Base-by-base conservation (phyloP, 371 early-diverging fungal genomes). In the Mortierella sp. region DNA sequence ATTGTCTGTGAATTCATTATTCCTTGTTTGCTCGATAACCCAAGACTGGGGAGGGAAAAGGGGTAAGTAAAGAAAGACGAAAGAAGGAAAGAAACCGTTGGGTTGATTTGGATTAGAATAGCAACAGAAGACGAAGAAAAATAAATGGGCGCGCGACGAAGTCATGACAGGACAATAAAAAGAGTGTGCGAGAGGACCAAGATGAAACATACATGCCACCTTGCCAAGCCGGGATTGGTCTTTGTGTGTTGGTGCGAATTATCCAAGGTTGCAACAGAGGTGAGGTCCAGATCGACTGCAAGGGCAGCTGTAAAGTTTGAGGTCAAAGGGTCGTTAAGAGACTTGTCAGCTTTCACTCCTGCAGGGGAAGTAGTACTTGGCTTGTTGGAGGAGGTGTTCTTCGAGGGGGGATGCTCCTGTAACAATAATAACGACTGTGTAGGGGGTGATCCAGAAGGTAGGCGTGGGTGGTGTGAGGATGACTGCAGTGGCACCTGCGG, bases 191-290 rank as follows among this genome's bases (percentile, higher is more conserved):
- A 38, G 42, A 38, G 42, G 5, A 38, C 42, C 24, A 26, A 63
- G 38, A 28, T 63, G 28, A 63, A 63, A 63, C 63, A 8, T 63
- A 63, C 63, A 34, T 63, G 63, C 63, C 63, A 63, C 63, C 21
- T 63, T 63, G 63, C 63, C 31, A 63, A 34, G 14, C 63, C 63
- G 1, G 21, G 8, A 14, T 34, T 63, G 63, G 63, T 16, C 63
- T 31, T 10, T 63, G 14, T 34, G 8, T 16, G 34, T 0, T 63
- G 50, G 3, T 50, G 19, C 31, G 34, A 31, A 63, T 63, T 34
- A 63, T 63, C 34, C 63, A 63, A 63, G 38, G 63, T 31, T 63
- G 14, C 34, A 63, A 63, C 34, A 34, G 21, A 63, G 19, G 38
- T 19, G 34, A 34, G 19, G 63, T 34, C 63, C 63, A 34, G 63